Conservation (phyloP, 257 asterid genomes). For the Solanum ossicruentum region DNA sequence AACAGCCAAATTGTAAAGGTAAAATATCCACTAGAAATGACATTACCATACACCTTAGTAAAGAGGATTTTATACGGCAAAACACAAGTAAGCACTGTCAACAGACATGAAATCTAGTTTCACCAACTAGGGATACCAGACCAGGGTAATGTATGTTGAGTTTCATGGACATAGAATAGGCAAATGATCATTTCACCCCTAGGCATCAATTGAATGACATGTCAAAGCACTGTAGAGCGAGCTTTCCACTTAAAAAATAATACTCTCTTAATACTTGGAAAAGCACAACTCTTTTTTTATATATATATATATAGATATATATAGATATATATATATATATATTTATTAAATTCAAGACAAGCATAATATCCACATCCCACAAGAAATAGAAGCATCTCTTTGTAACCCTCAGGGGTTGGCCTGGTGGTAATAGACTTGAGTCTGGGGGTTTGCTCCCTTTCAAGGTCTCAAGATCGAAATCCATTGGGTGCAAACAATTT, state of each 20-base stretch:
- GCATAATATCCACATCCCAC: background rate
- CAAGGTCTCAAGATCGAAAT: too few species aligned
- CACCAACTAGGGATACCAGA: background rate
- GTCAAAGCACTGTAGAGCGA: background rate
- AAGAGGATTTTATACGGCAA: background rate
- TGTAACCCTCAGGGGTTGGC: too few species aligned
- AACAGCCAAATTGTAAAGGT: conserved; percentile 6
- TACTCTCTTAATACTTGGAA: background rate
- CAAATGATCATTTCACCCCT: background rate
- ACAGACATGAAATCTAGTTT: background rate
- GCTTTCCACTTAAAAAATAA: background rate
- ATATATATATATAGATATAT: too few species aligned
- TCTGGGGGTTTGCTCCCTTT: too few species aligned
- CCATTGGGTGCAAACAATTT: too few species aligned
- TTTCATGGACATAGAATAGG: background rate
- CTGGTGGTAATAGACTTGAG: too few species aligned
- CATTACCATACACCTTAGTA: background rate
- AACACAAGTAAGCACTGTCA: background rate
- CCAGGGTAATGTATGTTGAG: background rate
- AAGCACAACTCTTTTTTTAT: background rate
- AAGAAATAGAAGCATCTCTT: background rate
- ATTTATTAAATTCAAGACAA: background rate
- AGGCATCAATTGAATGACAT: background rate
- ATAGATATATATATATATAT: too few species aligned
- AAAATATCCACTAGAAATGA: background rate